These are phyloP conservation scores for Buddleja alternifolia DNA, from an alignment of 257 asterid species.

Conservation along the genomic window DNA sequence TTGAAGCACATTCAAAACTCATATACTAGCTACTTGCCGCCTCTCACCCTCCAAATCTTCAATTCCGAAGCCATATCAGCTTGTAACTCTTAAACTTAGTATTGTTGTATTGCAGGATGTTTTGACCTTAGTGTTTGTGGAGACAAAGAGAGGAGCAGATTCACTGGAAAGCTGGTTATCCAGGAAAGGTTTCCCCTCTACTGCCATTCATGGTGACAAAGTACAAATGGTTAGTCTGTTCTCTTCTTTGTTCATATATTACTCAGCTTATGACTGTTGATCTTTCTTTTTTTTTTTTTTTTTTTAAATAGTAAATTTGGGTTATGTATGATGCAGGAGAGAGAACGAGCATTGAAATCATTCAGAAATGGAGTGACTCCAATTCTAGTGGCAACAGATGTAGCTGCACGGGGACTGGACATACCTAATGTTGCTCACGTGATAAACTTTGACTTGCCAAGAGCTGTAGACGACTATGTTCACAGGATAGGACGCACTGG, in stretches of 20 bases:
- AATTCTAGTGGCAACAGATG: conserved; percentile 77
- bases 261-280: no score
- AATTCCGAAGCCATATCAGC: no score
- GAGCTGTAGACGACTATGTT: conserved; percentile 61
- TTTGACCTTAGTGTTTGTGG: conserved; percentile 71
- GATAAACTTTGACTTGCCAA: conserved; percentile 74
- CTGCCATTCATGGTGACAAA: conserved; percentile 86
- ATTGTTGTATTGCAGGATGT: conserved; percentile 40
- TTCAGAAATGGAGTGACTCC: conserved; percentile 67
- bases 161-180: conserved; percentile 58
- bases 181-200: conserved; percentile 53
- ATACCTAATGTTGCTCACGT: conserved; percentile 80
- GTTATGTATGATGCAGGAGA: conserved; percentile 53
- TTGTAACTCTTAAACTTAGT: no score
- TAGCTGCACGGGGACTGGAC: conserved; percentile 78
- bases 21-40: no score
- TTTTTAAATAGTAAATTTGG: not conserved
- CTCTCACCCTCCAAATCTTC: no score
- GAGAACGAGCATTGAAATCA: conserved; percentile 64
- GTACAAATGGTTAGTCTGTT: conserved; percentile 57
- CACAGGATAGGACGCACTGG: conserved; percentile 91
- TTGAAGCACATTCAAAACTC: no score
- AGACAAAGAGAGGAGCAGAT: conserved; percentile 81
- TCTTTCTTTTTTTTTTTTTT: no score
- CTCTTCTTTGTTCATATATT: not conserved